phyloP scores from a whole-genome alignment of 2,329 filamentous ascomycete genomes.

The Xylariaceae sp. region DNA sequence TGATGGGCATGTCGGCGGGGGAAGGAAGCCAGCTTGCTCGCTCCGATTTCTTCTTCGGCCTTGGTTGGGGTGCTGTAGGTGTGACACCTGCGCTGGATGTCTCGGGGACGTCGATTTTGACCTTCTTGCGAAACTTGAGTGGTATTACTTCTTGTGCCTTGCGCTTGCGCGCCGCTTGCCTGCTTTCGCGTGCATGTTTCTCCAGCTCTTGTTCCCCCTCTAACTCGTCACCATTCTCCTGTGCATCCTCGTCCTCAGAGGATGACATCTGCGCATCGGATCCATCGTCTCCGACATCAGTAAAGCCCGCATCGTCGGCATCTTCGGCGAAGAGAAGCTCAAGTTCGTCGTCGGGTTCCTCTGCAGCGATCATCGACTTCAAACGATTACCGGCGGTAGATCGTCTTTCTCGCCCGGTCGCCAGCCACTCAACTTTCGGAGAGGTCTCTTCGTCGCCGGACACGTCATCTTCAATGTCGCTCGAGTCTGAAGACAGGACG shows the following conservation, averaged over 20 bases:
- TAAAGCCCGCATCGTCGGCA: constrained; percentile 72
- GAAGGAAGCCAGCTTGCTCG: constrained; percentile 65
- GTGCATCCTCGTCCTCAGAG: constrained; percentile 81
- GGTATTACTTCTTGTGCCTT: constrained; percentile 80
- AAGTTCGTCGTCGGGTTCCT: constrained; percentile 73
- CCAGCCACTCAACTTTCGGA: constrained; percentile 68
- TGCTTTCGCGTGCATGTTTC: constrained; percentile 74
- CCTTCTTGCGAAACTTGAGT: constrained; percentile 74
- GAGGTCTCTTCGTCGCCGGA: constrained; percentile 40
- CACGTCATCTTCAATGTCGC: constrained; percentile 46
- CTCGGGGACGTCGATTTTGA: constrained; percentile 64
- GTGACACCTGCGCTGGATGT: constrained; percentile 42
- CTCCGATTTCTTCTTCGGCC: constrained; percentile 67
- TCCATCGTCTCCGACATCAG: constrained; percentile 68
- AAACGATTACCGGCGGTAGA: constrained; percentile 86
- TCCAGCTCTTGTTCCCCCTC: constrained; percentile 89
- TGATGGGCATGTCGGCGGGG: constrained; percentile 60
- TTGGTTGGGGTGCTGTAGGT: constrained; percentile 50
- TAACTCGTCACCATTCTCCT: constrained; percentile 71
- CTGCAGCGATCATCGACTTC: constrained; percentile 76
- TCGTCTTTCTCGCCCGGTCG: constrained; percentile 75
- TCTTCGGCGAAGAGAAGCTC: constrained; percentile 78
- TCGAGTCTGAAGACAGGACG: constrained; percentile 45
- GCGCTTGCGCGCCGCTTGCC: constrained; percentile 74
- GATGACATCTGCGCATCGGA: constrained; percentile 87